Evolutionary conservation across 331 rosid species (phyloP).

Genomic region (Rosa hybrid): DNA sequence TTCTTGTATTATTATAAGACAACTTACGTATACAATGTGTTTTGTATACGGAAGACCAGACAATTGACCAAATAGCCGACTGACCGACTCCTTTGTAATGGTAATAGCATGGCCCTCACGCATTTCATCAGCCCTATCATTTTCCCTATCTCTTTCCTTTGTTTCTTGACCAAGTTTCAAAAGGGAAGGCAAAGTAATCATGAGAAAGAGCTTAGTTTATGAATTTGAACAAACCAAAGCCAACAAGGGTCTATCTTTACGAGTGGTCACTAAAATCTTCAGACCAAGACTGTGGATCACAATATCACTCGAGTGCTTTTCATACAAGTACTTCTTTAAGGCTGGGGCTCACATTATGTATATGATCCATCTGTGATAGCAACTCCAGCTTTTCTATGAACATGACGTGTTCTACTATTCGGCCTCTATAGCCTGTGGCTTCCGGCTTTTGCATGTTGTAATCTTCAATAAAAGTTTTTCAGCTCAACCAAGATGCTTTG

Average conservation of each 20-base stretch:
- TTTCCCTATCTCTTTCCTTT: background rate
- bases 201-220: background rate
- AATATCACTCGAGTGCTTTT: background rate
- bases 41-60: background rate
- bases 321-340: background rate
- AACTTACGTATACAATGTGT: background rate
- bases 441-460: background rate
- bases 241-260: background rate
- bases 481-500: background rate
- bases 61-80: background rate
- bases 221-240: background rate
- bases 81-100: background rate
- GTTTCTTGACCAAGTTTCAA: conserved; percentile 2
- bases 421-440: background rate
- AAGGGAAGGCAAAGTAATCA: conserved; percentile 3
- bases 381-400: background rate
- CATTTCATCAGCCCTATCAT: background rate
- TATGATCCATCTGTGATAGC: conserved; percentile 23
- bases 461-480: background rate
- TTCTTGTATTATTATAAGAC: background rate
- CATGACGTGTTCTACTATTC: background rate
- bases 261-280: background rate
- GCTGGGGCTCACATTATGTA: conserved; percentile 29
- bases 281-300: background rate
- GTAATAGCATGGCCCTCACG: background rate